phyloP scores from a whole-genome alignment of 1,139 yeast species.

The Diutina siamensis region DNA sequence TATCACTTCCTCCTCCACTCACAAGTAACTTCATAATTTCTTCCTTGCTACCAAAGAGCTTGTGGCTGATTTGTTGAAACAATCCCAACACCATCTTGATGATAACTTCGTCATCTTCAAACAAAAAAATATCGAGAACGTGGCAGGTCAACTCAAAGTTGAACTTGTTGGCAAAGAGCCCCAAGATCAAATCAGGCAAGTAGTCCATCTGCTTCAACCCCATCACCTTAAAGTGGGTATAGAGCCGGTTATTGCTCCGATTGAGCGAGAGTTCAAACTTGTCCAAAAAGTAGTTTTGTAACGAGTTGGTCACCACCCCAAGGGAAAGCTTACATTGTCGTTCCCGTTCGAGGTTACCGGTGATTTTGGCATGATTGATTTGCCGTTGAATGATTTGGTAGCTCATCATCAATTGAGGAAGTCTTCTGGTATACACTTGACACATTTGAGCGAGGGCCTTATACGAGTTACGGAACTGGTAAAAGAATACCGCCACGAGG shows the following conservation, averaged over 20 bases:
- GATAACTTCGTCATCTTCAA: slow-evolving; percentile 1
- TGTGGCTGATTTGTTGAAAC: slow-evolving; percentile 2
- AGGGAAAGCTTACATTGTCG: neutral
- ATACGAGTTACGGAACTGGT: slow-evolving; percentile 4
- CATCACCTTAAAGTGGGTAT: slow-evolving; percentile 2
- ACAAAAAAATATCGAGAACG: slow-evolving; percentile 1
- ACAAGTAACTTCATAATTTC: neutral
- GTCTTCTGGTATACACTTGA: neutral
- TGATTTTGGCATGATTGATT: neutral
- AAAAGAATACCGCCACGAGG: slow-evolving; percentile 3
- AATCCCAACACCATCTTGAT: slow-evolving; percentile 4
- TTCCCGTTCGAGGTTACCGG: neutral
- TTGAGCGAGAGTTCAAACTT: neutral
- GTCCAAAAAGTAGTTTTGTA: slow-evolving; percentile 2
- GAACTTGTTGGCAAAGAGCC: neutral
- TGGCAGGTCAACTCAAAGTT: slow-evolving; percentile 3
- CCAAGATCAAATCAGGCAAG: slow-evolving; percentile 1
- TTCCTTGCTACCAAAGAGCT: neutral
- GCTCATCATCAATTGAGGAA: slow-evolving; percentile 1
- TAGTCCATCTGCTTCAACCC: slow-evolving; percentile 2
- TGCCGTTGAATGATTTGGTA: slow-evolving; percentile 3
- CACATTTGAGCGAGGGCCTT: slow-evolving; percentile 5
- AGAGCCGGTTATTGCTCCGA: neutral
- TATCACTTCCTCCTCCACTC: neutral
- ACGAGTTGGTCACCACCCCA: neutral